Percentiles rank a stretch among this genome's conserved stretches.
These are phyloP conservation scores for Penicillium cosmopolitanum DNA, from an alignment of 495 filamentous ascomycete genomes.

Conservation along the genomic window DNA sequence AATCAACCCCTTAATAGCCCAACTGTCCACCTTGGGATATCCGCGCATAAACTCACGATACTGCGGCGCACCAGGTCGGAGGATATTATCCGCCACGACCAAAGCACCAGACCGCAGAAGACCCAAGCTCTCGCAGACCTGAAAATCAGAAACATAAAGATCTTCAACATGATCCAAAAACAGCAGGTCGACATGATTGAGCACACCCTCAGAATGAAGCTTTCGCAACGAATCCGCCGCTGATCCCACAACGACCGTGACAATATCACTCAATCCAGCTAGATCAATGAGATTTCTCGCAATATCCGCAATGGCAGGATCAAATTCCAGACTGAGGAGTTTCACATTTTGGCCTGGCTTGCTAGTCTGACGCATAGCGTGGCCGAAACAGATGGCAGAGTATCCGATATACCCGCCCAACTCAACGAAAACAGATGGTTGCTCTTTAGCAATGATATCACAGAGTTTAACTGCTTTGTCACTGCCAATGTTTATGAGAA, in stretches of 20 bases:
- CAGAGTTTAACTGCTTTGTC: slow-evolving; percentile 65
- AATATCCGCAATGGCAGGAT: slow-evolving; percentile 67
- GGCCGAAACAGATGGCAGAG: slow-evolving; percentile 67
- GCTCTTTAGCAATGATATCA: slow-evolving; percentile 58
- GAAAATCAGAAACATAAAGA: slow-evolving; percentile 18
- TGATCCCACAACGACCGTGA: slow-evolving; percentile 67
- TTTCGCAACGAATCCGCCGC: slow-evolving; percentile 13
- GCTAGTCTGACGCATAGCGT: slow-evolving; percentile 56
- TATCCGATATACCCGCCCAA: slow-evolving; percentile 75
- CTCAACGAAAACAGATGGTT: slow-evolving; percentile 65
- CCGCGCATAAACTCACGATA: slow-evolving; percentile 24
- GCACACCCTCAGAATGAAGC: slow-evolving; percentile 5
- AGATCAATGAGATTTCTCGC: slow-evolving; percentile 63
- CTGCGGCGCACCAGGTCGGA: slow-evolving; percentile 20
- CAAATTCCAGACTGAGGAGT: slow-evolving; percentile 67
- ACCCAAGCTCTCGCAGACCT: slow-evolving; percentile 16
- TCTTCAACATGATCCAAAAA: slow-evolving; percentile 26
- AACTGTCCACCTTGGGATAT: slow-evolving; percentile 20
- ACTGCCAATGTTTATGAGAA: slow-evolving; percentile 75
- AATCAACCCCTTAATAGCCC: slow-evolving; percentile 23
- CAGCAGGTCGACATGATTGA: slow-evolving; percentile 14
- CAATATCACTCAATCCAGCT: slow-evolving; percentile 66
- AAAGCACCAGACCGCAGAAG: slow-evolving; percentile 9
- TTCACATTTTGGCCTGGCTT: slow-evolving; percentile 29
- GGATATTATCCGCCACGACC: slow-evolving; percentile 28